Evolutionary conservation across 225 moss, liverwort and hornwort genomes (phyloP).

Genomic region (Pseudisothecium myosuroides): DNA sequence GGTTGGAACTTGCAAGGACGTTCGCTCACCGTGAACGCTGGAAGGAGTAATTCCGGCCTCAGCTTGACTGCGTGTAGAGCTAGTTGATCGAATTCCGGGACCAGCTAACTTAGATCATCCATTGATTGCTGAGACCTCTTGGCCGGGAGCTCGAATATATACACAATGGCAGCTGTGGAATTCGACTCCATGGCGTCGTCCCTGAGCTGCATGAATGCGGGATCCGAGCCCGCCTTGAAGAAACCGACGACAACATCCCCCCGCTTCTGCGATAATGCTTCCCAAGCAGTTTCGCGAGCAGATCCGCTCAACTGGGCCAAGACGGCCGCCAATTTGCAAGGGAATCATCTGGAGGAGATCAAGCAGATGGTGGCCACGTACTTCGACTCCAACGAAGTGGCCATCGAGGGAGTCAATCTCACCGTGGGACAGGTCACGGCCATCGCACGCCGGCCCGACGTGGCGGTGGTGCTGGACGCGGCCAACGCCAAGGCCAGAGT

Average conservation of each 20-base stretch:
- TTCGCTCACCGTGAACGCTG: neutral
- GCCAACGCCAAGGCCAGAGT: constrained; percentile 10
- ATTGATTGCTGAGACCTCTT: neutral
- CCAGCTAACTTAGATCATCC: neutral
- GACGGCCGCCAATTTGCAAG: neutral
- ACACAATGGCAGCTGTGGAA: neutral
- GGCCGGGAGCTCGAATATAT: neutral
- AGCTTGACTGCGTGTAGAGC: too few relatives aligned
- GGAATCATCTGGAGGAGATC: neutral
- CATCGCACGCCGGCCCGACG: neutral
- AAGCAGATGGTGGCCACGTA: neutral
- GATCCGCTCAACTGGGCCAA: neutral
- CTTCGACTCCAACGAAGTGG: neutral
- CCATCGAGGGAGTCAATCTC: neutral
- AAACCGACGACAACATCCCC: neutral
- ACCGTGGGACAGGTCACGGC: neutral
- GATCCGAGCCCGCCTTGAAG: neutral
- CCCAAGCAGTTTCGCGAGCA: neutral
- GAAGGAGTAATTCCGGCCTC: neutral
- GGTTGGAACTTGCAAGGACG: neutral
- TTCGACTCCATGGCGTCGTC: neutral
- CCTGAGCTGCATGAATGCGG: neutral
- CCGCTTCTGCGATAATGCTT: neutral
- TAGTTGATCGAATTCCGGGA: neutral
- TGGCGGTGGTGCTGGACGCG: neutral